Percentiles rank a stretch among this genome's conserved stretches.
These are phyloP conservation scores for Knoxdaviesia capensis DNA, from an alignment of 2,329 filamentous ascomycete genomes.

Conservation along the genomic window DNA sequence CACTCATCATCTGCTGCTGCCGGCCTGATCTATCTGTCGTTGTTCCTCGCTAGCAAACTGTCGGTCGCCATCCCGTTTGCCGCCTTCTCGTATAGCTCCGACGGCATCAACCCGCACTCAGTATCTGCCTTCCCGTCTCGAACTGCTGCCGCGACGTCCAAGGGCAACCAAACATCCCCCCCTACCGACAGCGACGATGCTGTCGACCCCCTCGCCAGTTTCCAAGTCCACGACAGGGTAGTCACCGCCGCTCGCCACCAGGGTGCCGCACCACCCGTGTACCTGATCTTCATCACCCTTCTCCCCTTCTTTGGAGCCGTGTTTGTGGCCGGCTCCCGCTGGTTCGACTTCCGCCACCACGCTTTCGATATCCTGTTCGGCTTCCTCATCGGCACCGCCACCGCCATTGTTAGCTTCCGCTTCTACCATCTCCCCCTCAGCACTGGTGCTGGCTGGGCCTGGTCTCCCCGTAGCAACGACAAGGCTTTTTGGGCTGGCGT, in stretches of 20 bases:
- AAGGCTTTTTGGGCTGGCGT: conserved; percentile 65
- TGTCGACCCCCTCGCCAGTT: conserved; percentile 43
- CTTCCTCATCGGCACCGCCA: conserved; percentile 53
- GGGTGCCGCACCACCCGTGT: conserved; percentile 66
- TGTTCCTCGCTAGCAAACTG: conserved; percentile 75
- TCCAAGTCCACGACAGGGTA: conserved; percentile 16
- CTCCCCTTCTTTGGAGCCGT: conserved; percentile 55
- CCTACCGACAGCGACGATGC: conserved; percentile 23
- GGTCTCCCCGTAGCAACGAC: conserved; percentile 55
- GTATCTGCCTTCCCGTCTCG: conserved; percentile 62
- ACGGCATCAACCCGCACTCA: conserved; percentile 14
- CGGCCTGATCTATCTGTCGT: conserved; percentile 65
- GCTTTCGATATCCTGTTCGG: conserved; percentile 85
- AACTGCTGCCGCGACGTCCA: conserved; percentile 23
- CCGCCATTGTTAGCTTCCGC: conserved; percentile 56
- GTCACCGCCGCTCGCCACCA: conserved; percentile 41
- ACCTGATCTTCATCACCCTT: conserved; percentile 49
- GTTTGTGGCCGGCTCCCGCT: conserved; percentile 71
- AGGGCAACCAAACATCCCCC: conserved; percentile 15
- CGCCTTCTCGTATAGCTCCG: conserved; percentile 22
- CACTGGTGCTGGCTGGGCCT: conserved; percentile 72
- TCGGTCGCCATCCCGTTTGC: conserved; percentile 54
- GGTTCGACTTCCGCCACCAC: conserved; percentile 75
- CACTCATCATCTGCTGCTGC: conserved; percentile 49
- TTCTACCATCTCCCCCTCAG: conserved; percentile 46